Conservation (phyloP, 23 red algal genomes). For the Chondrus crispus region DNA sequence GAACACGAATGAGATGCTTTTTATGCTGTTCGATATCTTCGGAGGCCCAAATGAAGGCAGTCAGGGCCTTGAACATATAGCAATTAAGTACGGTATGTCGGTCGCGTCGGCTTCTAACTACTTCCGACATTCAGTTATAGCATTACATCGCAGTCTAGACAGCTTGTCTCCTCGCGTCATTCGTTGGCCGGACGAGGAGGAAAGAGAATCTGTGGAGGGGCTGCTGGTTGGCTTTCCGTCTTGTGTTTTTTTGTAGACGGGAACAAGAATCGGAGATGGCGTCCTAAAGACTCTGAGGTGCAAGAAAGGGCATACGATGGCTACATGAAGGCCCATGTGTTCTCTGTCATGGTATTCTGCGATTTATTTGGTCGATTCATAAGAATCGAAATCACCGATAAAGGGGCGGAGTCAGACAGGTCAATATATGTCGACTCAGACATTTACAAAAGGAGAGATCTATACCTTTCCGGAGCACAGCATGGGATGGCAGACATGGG, state of each 20-base stretch:
- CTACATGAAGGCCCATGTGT: constrained; percentile 21
- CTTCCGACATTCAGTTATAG: constrained; percentile 7
- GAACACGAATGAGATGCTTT: neutral
- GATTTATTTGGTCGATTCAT: constrained; percentile 27
- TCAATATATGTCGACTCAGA: neutral
- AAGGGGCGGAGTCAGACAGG: constrained; percentile 1
- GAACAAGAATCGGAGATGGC: neutral
- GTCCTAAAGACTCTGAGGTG: neutral
- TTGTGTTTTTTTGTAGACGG: constrained; percentile 37
- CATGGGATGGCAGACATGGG: constrained; percentile 37
- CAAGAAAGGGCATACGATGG: constrained; percentile 20
- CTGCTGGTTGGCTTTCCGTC: constrained; percentile 21
- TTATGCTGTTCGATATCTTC: neutral
- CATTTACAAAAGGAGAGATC: neutral
- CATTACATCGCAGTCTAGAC: neutral
- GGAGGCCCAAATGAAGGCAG: neutral
- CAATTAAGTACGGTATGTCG: neutral
- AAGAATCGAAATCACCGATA: neutral
- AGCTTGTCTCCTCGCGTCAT: neutral
- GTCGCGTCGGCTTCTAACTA: neutral
- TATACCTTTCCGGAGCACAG: neutral
- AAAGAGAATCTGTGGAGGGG: neutral
- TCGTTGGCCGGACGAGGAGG: neutral
- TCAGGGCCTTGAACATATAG: neutral
- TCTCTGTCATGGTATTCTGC: neutral